Percentiles rank a stretch among this genome's conserved stretches.
phyloP scores from a whole-genome alignment of 768 basidiomycete species.

The Sporobolomyces phaffii region DNA sequence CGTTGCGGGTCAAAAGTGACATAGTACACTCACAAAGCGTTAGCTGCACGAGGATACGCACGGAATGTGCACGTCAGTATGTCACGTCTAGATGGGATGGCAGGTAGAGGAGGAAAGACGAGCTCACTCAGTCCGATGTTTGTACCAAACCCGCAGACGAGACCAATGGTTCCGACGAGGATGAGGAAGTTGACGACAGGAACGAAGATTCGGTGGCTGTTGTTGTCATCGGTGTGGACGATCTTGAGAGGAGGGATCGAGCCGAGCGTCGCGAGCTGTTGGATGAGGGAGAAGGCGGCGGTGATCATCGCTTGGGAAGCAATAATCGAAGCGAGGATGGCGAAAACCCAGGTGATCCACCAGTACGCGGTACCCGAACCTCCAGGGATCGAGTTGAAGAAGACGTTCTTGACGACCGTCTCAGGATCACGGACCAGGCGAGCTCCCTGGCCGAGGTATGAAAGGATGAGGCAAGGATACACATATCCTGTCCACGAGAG shows the following conservation, averaged over 20 bases:
- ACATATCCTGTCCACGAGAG: slow-evolving; percentile 52
- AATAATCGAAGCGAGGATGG: slow-evolving; percentile 60
- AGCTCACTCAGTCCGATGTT: slow-evolving; percentile 45
- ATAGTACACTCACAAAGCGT: slow-evolving; percentile 5
- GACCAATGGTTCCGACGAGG: slow-evolving; percentile 23
- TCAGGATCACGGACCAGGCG: slow-evolving; percentile 56
- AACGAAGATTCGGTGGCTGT: slow-evolving; percentile 64
- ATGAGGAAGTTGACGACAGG: slow-evolving; percentile 58
- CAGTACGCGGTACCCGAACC: slow-evolving; percentile 54
- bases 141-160: slow-evolving; percentile 57
- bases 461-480: slow-evolving; percentile 59
- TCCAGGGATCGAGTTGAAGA: slow-evolving; percentile 64
- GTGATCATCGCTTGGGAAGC: slow-evolving; percentile 56
- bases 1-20: too few relatives aligned
- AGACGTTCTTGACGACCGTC: slow-evolving; percentile 54
- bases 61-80: too few relatives aligned
- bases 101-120: slow-evolving; percentile 50
- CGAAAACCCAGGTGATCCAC: slow-evolving; percentile 64
- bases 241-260: slow-evolving; percentile 45
- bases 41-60: too few relatives aligned
- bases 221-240: slow-evolving; percentile 58
- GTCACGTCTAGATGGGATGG: too few relatives aligned
- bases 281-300: slow-evolving; percentile 55
- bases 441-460: slow-evolving; percentile 69
- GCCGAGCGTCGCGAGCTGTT: slow-evolving; percentile 58